A percentile compares a stretch with the other conserved stretches of the same genome.
Evolutionary conservation across 768 basidiomycete species (phyloP).

Genomic region (Clathrus columnatus): DNA sequence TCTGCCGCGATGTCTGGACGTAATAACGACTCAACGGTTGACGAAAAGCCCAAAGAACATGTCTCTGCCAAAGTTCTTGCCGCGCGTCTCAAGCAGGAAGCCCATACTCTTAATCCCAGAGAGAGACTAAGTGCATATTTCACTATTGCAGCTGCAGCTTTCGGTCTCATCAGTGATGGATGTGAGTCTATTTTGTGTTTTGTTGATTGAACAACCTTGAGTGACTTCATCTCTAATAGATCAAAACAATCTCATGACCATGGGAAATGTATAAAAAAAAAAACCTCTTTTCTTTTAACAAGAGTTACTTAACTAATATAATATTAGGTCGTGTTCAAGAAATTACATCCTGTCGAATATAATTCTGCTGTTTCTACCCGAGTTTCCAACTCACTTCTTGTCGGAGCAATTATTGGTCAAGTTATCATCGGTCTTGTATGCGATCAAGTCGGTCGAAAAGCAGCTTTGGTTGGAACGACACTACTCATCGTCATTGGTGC

Average conservation of each 20-base stretch:
- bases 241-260: slow-evolving; percentile 65
- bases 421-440: slow-evolving; percentile 59
- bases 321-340: slow-evolving; percentile 61
- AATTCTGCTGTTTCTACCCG: slow-evolving; percentile 54
- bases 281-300: slow-evolving; percentile 3
- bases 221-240: slow-evolving; percentile 27
- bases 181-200: slow-evolving; percentile 26
- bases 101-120: slow-evolving; percentile 18
- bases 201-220: slow-evolving; percentile 1
- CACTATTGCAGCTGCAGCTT: slow-evolving; percentile 55
- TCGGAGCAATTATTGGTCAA: slow-evolving; percentile 36
- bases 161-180: slow-evolving; percentile 58
- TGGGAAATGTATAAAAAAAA: slow-evolving; percentile 42
- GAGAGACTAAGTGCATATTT: slow-evolving; percentile 49
- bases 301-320: slow-evolving; percentile 10
- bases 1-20: neutral
- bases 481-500: slow-evolving; percentile 62
- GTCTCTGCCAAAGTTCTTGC: slow-evolving; percentile 3
- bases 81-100: slow-evolving; percentile 7
- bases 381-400: slow-evolving; percentile 61
- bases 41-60: neutral
- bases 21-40: neutral
- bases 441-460: slow-evolving; percentile 66
- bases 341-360: slow-evolving; percentile 54
- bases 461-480: slow-evolving; percentile 63